phyloP scores from a whole-genome alignment of 192 early-diverging fungal species.

The Podila clonocystis region DNA sequence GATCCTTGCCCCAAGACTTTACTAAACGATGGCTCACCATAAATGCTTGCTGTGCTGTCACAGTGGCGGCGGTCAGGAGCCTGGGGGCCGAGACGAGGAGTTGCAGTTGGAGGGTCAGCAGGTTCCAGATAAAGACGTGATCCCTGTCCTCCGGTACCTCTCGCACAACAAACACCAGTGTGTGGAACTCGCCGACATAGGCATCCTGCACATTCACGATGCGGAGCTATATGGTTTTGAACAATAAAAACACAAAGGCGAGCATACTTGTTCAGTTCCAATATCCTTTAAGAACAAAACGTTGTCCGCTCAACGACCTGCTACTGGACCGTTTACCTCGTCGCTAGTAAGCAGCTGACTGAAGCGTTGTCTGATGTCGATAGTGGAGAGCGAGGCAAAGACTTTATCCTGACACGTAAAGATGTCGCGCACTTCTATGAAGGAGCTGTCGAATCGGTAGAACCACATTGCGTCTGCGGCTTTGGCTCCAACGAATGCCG shows the following conservation, averaged over 20 bases:
- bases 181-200: constrained; percentile 41
- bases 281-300: too few species aligned
- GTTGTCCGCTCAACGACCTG: too few species aligned
- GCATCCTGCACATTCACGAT: constrained; percentile 50
- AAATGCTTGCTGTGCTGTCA: constrained; percentile 49
- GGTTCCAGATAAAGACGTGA: constrained; percentile 48
- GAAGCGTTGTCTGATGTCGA: constrained; percentile 40
- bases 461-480: constrained; percentile 43
- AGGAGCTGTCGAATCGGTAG: constrained; percentile 40
- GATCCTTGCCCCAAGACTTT: constrained; percentile 46
- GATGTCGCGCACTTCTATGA: constrained; percentile 49
- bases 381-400: constrained; percentile 37
- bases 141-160: constrained; percentile 33
- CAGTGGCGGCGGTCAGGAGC: constrained; percentile 43
- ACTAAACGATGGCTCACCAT: constrained; percentile 56
- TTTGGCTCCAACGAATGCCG: constrained; percentile 42
- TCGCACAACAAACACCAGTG: constrained; percentile 33
- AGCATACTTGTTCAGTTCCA: background rate
- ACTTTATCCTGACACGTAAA: constrained; percentile 46
- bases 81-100: constrained; percentile 32
- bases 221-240: constrained; percentile 16
- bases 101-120: constrained; percentile 40
- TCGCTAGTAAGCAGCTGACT: constrained; percentile 5
- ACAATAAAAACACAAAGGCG: too few species aligned
- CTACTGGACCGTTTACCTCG: constrained; percentile 11